Evolutionary conservation across 2,329 filamentous ascomycete genomes (phyloP), one percentile per base, ranked within the genome.

Genomic region (Lachnellula willkommii): DNA sequence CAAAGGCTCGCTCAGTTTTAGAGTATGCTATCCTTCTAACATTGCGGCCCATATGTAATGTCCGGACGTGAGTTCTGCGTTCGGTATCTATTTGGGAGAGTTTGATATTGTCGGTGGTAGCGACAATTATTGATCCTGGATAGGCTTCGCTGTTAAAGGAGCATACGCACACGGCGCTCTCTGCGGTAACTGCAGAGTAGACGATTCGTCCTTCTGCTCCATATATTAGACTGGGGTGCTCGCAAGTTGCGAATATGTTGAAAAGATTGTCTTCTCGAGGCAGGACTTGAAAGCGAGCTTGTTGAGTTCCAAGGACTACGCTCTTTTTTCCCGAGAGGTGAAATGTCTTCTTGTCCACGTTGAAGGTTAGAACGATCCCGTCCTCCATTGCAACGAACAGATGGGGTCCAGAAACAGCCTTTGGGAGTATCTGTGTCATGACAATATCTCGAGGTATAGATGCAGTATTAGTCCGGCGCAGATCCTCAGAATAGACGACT

Each of bases 141-240:
- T 89, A 99, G 2, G 88, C 88, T 63, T 87, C 83, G 0, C 87
- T 80, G 69, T 96, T 82, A 67, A 99, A 95, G 0, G 88, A 81
- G 58, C 89, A 94, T 5, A 97, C 85, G 48, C 83, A 87, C 1
- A 85, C 86, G 1, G 90, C 89, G 60, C 91, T 87, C 59, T 96
- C 89, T 2, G 92, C 90, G 12, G 93, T 96, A 1, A 96, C 90
- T 1, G 94, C 92, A 4, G 92, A 96, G 73, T 95, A 99, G 1
- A 96, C 84, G 42, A 96, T 87, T 22, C 92, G 82, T 1, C 89
- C 90, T 68, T 96, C 91, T 0, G 86, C 85, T 8, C 88, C 89
- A 68, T 99, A 96, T 49, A 99, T 96, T 53, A 99, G 74, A 60
- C 90, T 96, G 0, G 94, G 89, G 68, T 96, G 90, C 66, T 99